phyloP scores from a whole-genome alignment of 2,329 filamentous ascomycete species.

The Alternaria gaisen region DNA sequence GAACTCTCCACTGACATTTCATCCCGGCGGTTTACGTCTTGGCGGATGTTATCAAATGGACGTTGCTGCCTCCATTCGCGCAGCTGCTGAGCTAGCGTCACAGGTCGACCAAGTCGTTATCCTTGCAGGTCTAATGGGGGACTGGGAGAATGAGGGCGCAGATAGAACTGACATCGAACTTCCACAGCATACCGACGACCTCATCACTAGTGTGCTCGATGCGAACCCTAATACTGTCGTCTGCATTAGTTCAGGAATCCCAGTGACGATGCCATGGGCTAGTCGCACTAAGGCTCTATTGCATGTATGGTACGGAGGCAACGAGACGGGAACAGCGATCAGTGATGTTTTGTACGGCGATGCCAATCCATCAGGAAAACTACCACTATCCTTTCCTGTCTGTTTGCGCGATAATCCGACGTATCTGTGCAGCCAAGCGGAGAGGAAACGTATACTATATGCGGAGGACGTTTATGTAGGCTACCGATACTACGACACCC shows the following conservation, averaged over 20 bases:
- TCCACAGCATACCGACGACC: slow-evolving; percentile 64
- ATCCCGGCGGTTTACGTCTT: slow-evolving; percentile 66
- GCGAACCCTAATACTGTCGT: slow-evolving; percentile 76
- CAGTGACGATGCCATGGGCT: slow-evolving; percentile 78
- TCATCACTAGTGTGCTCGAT: slow-evolving; percentile 67
- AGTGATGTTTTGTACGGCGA: slow-evolving; percentile 79
- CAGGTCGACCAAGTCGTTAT: slow-evolving; percentile 51
- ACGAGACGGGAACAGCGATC: slow-evolving; percentile 82
- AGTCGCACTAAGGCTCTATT: slow-evolving; percentile 78
- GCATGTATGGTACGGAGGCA: slow-evolving; percentile 80
- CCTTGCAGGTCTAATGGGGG: slow-evolving; percentile 75
- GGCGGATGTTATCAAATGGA: slow-evolving; percentile 66
- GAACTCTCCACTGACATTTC: slow-evolving; percentile 7
- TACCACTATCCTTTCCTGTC: slow-evolving; percentile 73
- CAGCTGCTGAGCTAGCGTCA: slow-evolving; percentile 18
- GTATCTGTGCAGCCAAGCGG: slow-evolving; percentile 72
- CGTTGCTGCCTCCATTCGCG: slow-evolving; percentile 30
- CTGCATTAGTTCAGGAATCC: slow-evolving; percentile 83
- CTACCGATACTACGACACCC: slow-evolving; percentile 83
- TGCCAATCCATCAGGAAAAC: slow-evolving; percentile 75
- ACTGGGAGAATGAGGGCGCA: slow-evolving; percentile 74
- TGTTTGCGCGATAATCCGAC: slow-evolving; percentile 64
- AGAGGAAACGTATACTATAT: slow-evolving; percentile 76
- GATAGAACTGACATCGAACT: slow-evolving; percentile 67
- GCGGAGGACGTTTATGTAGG: slow-evolving; percentile 81